A percentile compares a stretch with the other conserved stretches of the same genome.
Conservation (phyloP, 208 protist genomes). For the Leishmania gerbilli region DNA sequence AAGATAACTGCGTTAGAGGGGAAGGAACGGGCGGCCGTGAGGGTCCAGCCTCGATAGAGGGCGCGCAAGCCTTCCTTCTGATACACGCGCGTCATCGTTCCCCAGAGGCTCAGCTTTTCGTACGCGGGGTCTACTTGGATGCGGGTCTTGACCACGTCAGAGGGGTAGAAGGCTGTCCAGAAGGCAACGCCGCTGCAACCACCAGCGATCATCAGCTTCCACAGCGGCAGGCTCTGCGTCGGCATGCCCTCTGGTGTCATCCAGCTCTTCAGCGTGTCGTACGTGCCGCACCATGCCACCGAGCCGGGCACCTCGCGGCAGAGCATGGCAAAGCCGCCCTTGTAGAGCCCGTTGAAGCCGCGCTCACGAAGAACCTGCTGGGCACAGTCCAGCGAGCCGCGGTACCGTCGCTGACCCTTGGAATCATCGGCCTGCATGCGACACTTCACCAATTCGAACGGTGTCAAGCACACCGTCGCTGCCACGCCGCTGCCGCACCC, state of each 20-base stretch:
- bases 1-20: constrained; percentile 83
- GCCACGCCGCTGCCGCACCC: constrained; percentile 71
- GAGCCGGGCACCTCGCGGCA: constrained; percentile 85
- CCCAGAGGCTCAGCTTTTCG: constrained; percentile 24
- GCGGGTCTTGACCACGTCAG: constrained; percentile 88
- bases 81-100: constrained; percentile 48
- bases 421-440: constrained; percentile 73
- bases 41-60: constrained; percentile 76
- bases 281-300: constrained; percentile 82
- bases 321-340: constrained; percentile 65
- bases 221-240: constrained; percentile 43
- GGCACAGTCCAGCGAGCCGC: constrained; percentile 58
- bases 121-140: constrained; percentile 77
- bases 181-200: constrained; percentile 76
- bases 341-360: constrained; percentile 67
- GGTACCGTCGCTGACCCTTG: constrained; percentile 32
- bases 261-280: constrained; percentile 65
- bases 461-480: constrained; percentile 66
- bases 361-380: constrained; percentile 33
- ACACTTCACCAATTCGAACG: constrained; percentile 89
- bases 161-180: constrained; percentile 87
- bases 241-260: constrained; percentile 45
- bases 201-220: constrained; percentile 72
- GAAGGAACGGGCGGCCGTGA: constrained; percentile 81
- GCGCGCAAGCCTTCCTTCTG: constrained; percentile 52